Percentiles rank a stretch among this genome's conserved stretches.
These are phyloP conservation scores for Polysphondylium violaceum DNA, from an alignment of 78 protist species.

Conservation along the genomic window DNA sequence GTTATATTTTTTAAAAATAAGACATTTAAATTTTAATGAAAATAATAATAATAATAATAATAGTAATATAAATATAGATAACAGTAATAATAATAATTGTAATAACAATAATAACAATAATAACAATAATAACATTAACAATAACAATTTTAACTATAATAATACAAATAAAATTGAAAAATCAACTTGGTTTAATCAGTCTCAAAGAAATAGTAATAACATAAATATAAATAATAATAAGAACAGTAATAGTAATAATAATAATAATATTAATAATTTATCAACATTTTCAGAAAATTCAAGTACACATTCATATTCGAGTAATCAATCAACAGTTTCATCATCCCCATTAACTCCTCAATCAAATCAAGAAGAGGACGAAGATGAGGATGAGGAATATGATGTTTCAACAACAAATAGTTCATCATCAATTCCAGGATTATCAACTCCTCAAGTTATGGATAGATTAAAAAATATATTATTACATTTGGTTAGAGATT, in stretches of 20 bases:
- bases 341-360: background rate
- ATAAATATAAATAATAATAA: background rate
- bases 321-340: background rate
- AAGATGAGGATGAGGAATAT: background rate
- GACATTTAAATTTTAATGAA: background rate
- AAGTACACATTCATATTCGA: background rate
- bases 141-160: constrained; percentile 6
- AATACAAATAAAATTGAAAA: no score
- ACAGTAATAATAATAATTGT: background rate
- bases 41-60: background rate
- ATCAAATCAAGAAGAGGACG: background rate
- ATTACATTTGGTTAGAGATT: constrained; percentile 18
- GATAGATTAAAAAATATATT: constrained; percentile 21
- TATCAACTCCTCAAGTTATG: background rate
- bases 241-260: constrained; percentile 17
- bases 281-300: background rate
- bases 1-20: background rate
- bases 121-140: constrained; percentile 6
- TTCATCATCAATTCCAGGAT: background rate
- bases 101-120: background rate
- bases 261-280: background rate
- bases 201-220: constrained; percentile 11
- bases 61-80: background rate
- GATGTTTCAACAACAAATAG: background rate
- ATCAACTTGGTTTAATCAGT: no score